phyloP scores from a whole-genome alignment of 2,329 filamentous ascomycete genomes.

The Cercospora sp. region DNA sequence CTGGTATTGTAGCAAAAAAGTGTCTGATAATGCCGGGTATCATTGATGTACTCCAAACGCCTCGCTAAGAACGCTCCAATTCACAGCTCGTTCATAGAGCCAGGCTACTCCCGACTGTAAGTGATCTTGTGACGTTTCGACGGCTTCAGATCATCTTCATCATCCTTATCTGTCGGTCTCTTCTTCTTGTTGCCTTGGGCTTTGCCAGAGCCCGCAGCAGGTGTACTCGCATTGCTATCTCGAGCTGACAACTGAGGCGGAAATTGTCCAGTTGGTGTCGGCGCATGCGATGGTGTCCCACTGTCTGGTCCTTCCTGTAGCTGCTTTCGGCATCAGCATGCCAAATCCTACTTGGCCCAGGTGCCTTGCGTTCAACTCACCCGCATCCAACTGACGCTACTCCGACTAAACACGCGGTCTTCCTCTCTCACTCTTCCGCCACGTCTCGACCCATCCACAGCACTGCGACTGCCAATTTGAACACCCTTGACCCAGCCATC shows the following conservation, averaged over 20 bases:
- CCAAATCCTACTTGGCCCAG: background rate
- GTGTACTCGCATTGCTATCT: conserved; percentile 47
- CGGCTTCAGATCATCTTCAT: conserved; percentile 49
- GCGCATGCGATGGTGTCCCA: conserved; percentile 48
- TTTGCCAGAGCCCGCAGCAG: conserved; percentile 40
- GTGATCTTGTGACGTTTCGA: conserved; percentile 52
- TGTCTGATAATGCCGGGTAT: background rate
- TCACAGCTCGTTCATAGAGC: conserved; percentile 15
- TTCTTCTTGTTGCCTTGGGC: conserved; percentile 50
- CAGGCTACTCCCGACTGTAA: conserved; percentile 47
- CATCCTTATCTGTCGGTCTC: conserved; percentile 46
- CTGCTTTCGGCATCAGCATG: conserved; percentile 20
- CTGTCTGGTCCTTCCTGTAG: conserved; percentile 37
- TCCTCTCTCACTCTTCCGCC: conserved; percentile 63
- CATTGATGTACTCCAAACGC: conserved; percentile 15
- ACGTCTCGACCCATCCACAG: conserved; percentile 64
- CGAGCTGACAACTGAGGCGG: conserved; percentile 43
- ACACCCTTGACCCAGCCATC: conserved; percentile 95
- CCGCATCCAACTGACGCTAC: conserved; percentile 40
- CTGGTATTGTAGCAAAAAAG: background rate
- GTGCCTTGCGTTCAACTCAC: conserved; percentile 22
- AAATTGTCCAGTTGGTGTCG: conserved; percentile 50
- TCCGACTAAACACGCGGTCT: conserved; percentile 66
- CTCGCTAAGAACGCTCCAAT: conserved; percentile 24
- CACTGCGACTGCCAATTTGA: conserved; percentile 47